Conservation (phyloP, 495 filamentous ascomycete species). For the Chaetomium tenue region DNA sequence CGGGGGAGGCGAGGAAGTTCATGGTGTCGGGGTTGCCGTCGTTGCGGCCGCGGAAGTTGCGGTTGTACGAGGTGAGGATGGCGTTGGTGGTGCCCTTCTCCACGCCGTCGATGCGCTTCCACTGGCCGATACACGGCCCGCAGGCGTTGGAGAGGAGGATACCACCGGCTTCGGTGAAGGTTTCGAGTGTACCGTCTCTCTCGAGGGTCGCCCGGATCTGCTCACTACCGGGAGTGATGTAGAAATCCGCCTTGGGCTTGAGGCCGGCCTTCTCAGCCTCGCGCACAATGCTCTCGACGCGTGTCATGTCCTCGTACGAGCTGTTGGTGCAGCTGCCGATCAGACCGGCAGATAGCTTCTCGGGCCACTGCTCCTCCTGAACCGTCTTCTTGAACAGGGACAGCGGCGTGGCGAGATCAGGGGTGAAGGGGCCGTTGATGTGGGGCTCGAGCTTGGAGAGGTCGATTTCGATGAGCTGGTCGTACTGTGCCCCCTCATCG, state of each 20-base stretch:
- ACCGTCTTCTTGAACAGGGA: conserved; percentile 84
- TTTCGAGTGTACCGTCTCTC: conserved; percentile 76
- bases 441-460: conserved; percentile 89
- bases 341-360: conserved; percentile 83
- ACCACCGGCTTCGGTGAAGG: conserved; percentile 85
- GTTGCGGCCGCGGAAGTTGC: conserved; percentile 96
- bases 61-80: conserved; percentile 96
- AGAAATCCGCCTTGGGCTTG: conserved; percentile 85
- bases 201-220: conserved; percentile 93
- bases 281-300: conserved; percentile 86
- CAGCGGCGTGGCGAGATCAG: conserved; percentile 87
- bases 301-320: conserved; percentile 97
- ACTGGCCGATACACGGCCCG: conserved; percentile 93
- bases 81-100: conserved; percentile 86
- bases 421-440: conserved; percentile 96
- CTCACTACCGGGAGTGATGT: conserved; percentile 93
- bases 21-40: conserved; percentile 94
- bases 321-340: conserved; percentile 99
- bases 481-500: conserved; percentile 80
- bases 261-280: conserved; percentile 83
- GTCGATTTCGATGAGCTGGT: conserved; percentile 88
- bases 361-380: conserved; percentile 81
- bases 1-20: conserved; percentile 97
- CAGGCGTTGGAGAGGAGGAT: conserved; percentile 93
- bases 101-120: conserved; percentile 85